phyloP scores from a whole-genome alignment of 2,329 filamentous ascomycete species.

The Lithohypha guttulata region DNA sequence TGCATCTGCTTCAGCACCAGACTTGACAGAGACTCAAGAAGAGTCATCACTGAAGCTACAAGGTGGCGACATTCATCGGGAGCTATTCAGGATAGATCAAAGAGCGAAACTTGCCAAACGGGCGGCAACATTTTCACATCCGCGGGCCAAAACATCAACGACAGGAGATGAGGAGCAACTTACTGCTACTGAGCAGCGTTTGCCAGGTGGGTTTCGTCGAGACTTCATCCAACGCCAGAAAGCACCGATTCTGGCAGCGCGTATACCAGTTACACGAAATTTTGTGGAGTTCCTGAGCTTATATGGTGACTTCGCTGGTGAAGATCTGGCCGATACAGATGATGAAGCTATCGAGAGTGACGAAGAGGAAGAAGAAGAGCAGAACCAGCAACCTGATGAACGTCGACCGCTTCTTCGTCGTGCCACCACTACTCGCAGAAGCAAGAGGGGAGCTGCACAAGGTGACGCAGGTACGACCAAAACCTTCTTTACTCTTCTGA shows the following conservation, averaged over 20 bases:
- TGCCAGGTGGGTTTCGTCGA: slow-evolving; percentile 45
- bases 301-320: slow-evolving; percentile 67
- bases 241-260: slow-evolving; percentile 26
- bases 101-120: slow-evolving; percentile 44
- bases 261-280: slow-evolving; percentile 51
- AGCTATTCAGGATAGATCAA: slow-evolving; percentile 63
- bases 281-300: slow-evolving; percentile 68
- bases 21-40: slow-evolving; percentile 11
- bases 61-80: slow-evolving; percentile 68
- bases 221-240: slow-evolving; percentile 35
- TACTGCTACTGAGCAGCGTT: slow-evolving; percentile 35
- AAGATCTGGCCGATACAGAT: slow-evolving; percentile 50
- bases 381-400: slow-evolving; percentile 38
- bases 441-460: slow-evolving; percentile 20
- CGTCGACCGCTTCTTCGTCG: slow-evolving; percentile 50
- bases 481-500: slow-evolving; percentile 68
- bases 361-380: slow-evolving; percentile 42
- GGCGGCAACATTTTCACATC: slow-evolving; percentile 57
- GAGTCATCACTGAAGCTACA: slow-evolving; percentile 62
- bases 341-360: slow-evolving; percentile 41
- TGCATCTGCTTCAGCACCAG: slow-evolving; percentile 5
- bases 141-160: slow-evolving; percentile 19
- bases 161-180: slow-evolving; percentile 28
- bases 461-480: slow-evolving; percentile 59
- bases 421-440: slow-evolving; percentile 40